Evolutionary conservation across 805 yeast species (phyloP), one percentile per base, ranked within the genome.

Genomic region (Pichia nanzhaoensis): DNA sequence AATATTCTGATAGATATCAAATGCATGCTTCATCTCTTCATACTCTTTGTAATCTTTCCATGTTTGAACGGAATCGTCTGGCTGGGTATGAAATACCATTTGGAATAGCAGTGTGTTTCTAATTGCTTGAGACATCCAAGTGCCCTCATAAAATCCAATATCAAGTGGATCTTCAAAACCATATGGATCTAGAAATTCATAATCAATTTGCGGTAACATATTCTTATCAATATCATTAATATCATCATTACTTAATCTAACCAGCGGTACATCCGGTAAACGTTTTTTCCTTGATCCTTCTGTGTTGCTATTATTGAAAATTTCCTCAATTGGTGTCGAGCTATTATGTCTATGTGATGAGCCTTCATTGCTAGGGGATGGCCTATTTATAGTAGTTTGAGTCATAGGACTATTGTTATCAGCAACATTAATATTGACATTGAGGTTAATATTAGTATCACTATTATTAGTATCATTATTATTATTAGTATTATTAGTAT

Each of bases 31-130:
- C 53, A 84, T 63, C 48, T 75, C 78, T 47, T 79, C 73, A 59
- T 71, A 84, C 22, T 74, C 79, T 60, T 86, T 90, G 62, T 88
- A 93, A 46, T 88, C 95, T 46, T 75, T 75, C 99, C 99, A 93
- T 0, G 89, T 75, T 20, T 72, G 72, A n/a, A 91, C 98, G 6
- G 78, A 71, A 60, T 91, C 88, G 63, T 93, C 99, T 0, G 99
- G 99, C 59, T 95, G 99, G 50, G 87, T 80, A 52, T 90, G 90
- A 73, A 93, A 93, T 1, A 93, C 85, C 61, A 83, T 70, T 49
- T 96, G 73, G 67, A 77, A 93, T 1, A 95, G 67, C 48, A 77
- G 71, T 0, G 98, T 88, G 58, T 93, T 93, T 55, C 90, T 73
- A 43, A 83, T 68, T 0, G 99, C 97, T 55, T 77, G 78, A 5